Evolutionary conservation across 2,329 filamentous ascomycete genomes (phyloP), one percentile per base, ranked within the genome.

Genomic region (Fusarium chuoi): DNA sequence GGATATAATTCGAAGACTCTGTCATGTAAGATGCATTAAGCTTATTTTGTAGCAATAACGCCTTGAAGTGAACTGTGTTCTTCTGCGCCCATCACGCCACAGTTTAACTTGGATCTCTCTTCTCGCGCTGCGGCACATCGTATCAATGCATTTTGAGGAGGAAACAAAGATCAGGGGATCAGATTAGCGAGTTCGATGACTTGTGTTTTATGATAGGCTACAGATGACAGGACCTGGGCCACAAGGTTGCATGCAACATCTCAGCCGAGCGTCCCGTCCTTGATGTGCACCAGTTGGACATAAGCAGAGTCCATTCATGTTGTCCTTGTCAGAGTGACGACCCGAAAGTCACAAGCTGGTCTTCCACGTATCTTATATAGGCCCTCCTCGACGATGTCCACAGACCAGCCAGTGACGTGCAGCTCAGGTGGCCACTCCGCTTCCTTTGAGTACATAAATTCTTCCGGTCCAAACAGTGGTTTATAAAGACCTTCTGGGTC

Each of bases 131-230:
- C 15, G 26, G 10, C 44, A 20, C 11, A 7, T 52, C 38, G 35
- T 28, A 26, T 52, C 20, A 2, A 18, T 10, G 3, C 17, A 51
- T 26, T 59, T 59, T 59, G 42, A 59, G 56, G 56, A 28, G 42
- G 20, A 13, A 51, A 59, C 48, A 60, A 24, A 33, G 45, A 52
- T 26, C 57, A 60, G 44, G 22, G 18, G 26, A 52, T 38, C 24
- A 68, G 65, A 68, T 68, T 46, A 68, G 63, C 65, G 65, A 68
- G 41, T 22, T 57, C 7, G 62, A 60, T 67, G 18, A 54, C 1
- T 68, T 17, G 24, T 35, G 36, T 67, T 46, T 68, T 68, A 30
- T 62, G 54, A 68, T 39, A 68, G 35, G 28, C 24, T 38, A 38
- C 36, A 61, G 59, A 10, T 68, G 65, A 68, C 28, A 48, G 30